These are phyloP conservation scores for Alternaria sp. DNA, from an alignment of 2,329 filamentous ascomycete genomes.

Conservation along the genomic window DNA sequence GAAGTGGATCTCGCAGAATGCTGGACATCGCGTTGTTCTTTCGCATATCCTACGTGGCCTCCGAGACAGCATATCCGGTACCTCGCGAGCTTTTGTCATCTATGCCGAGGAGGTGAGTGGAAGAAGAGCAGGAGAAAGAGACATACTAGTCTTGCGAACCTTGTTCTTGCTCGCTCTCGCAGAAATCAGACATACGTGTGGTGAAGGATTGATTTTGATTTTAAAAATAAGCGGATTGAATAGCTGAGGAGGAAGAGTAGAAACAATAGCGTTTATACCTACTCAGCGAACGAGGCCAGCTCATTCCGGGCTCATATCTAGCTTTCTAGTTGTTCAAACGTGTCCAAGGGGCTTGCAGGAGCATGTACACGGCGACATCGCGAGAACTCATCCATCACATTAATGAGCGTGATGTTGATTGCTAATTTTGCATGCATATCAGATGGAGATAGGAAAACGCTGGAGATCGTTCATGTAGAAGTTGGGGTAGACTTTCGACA, in stretches of 20 bases:
- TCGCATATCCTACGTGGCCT: too few species aligned
- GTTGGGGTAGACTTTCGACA: neutral
- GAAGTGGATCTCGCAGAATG: too few species aligned
- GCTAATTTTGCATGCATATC: neutral
- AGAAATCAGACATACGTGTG: neutral
- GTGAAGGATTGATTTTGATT: too few species aligned
- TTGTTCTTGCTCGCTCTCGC: neutral
- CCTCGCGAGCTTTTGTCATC: rapidly evolving
- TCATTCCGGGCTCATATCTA: rapidly evolving
- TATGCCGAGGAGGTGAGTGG: neutral
- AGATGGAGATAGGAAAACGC: neutral
- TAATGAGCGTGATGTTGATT: rapidly evolving
- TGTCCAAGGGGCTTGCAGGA: neutral
- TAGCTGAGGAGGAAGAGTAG: neutral
- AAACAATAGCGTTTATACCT: too few species aligned
- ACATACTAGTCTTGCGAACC: rapidly evolving
- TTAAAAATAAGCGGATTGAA: neutral
- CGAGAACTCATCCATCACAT: rapidly evolving
- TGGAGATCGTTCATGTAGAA: too few species aligned
- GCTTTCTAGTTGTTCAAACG: neutral
- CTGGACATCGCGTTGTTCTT: neutral
- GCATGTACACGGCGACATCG: neutral
- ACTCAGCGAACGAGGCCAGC: rapidly evolving
- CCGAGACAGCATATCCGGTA: neutral
- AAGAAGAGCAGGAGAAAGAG: neutral